Evolutionary conservation across 768 basidiomycete genomes (phyloP).

Genomic region (Auriscalpium orientale): DNA sequence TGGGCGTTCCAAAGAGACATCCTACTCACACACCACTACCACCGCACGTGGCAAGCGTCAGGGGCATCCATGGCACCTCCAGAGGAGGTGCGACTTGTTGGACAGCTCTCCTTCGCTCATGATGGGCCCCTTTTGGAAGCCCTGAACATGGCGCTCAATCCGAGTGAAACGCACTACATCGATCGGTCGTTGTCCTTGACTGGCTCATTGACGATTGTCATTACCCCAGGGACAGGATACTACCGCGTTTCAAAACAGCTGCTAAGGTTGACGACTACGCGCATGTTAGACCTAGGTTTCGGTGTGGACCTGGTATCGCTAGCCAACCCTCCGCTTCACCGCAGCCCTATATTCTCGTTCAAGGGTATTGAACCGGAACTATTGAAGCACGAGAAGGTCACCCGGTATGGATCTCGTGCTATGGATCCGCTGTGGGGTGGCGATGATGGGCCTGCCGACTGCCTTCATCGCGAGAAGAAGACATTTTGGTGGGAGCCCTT

Average conservation of each 20-base stretch:
- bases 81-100: conserved; percentile 62
- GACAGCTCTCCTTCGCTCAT: conserved; percentile 77
- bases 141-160: conserved; percentile 86
- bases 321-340: conserved; percentile 86
- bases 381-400: conserved; percentile 36
- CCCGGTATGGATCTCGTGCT: conserved; percentile 37
- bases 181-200: conserved; percentile 91
- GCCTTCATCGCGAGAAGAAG: conserved; percentile 33
- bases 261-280: conserved; percentile 83
- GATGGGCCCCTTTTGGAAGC: conserved; percentile 96
- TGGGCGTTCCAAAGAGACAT: conserved; percentile 91
- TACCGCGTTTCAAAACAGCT: conserved; percentile 89
- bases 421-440: conserved; percentile 74
- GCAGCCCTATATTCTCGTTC: conserved; percentile 91
- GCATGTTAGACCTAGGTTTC: conserved; percentile 92
- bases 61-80: conserved; percentile 28
- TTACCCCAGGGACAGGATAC: conserved; percentile 92
- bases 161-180: conserved; percentile 90
- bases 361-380: conserved; percentile 51
- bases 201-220: conserved; percentile 72
- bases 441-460: conserved; percentile 38
- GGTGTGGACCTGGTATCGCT: conserved; percentile 82
- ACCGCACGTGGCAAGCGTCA: conserved; percentile 44
- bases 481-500: conserved; percentile 90
- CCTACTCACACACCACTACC: conserved; percentile 81